Conservation (phyloP, 495 filamentous ascomycete species). For the Saxispiralis lemnorum region DNA sequence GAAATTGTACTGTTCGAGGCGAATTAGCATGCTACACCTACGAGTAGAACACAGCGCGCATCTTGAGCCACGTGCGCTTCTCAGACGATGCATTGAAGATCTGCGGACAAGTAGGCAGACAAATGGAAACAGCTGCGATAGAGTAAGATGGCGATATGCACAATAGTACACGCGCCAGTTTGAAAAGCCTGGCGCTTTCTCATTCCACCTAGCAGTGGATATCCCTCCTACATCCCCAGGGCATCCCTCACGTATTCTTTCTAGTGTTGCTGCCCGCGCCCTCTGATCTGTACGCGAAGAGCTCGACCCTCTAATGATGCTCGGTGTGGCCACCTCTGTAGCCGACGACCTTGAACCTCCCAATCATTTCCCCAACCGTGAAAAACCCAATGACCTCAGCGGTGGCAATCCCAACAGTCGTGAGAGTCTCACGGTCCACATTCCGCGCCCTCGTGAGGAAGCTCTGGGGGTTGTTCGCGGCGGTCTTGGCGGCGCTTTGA, state of each 20-base stretch:
- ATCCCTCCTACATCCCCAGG: background rate
- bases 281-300: background rate
- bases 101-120: no score
- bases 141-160: conserved; percentile 2
- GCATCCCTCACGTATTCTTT: background rate
- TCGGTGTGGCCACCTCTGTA: conserved; percentile 33
- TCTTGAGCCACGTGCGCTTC: no score
- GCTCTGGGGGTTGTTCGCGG: conserved; percentile 27
- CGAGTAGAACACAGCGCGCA: no score
- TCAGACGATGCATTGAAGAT: no score
- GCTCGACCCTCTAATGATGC: conserved; percentile 9
- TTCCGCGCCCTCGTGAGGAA: conserved; percentile 50
- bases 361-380: conserved; percentile 92
- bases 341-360: conserved; percentile 79
- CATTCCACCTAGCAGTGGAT: background rate
- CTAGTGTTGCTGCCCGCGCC: background rate
- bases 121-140: no score
- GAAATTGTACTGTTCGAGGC: no score
- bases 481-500: conserved; percentile 20
- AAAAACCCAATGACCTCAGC: conserved; percentile 94
- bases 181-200: conserved; percentile 1
- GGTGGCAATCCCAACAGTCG: conserved; percentile 50
- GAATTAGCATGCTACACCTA: no score
- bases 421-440: conserved; percentile 48
- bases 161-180: conserved; percentile 11